Conservation (phyloP, 768 basidiomycete genomes). For the Tubosaeta sp. region DNA sequence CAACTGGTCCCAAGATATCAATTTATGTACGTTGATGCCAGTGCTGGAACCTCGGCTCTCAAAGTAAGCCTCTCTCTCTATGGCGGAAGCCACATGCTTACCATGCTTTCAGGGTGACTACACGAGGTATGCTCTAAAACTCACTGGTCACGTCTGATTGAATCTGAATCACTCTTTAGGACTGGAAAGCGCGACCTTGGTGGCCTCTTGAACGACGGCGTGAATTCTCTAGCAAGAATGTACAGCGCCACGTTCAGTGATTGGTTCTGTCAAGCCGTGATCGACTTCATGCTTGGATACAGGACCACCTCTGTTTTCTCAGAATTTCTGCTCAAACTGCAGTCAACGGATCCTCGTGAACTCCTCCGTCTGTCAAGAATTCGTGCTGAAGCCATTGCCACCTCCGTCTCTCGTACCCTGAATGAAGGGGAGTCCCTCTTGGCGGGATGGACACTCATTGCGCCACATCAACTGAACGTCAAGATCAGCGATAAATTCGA, state of each 20-base stretch:
- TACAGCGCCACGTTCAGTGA: slow-evolving; percentile 88
- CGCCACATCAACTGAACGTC: slow-evolving; percentile 71
- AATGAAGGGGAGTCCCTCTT: slow-evolving; percentile 72
- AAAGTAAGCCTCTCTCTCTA: slow-evolving; percentile 53
- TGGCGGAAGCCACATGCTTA: slow-evolving; percentile 4
- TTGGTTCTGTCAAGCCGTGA: slow-evolving; percentile 96
- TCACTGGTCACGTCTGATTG: not conserved
- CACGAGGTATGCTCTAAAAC: slow-evolving; percentile 52
- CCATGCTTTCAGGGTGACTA: slow-evolving; percentile 64
- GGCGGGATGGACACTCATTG: slow-evolving; percentile 89
- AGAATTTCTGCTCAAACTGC: slow-evolving; percentile 85
- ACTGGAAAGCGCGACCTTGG: slow-evolving; percentile 94
- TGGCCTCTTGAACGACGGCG: slow-evolving; percentile 92
- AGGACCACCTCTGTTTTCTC: slow-evolving; percentile 86
- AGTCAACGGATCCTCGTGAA: slow-evolving; percentile 89
- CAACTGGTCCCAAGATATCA: not conserved
- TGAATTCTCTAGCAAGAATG: slow-evolving; percentile 90
- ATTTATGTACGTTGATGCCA: slow-evolving; percentile 31
- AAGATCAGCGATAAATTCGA: slow-evolving; percentile 80
- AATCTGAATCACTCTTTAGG: slow-evolving; percentile 35
- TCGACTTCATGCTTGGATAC: slow-evolving; percentile 87
- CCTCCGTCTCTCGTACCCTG: slow-evolving; percentile 72
- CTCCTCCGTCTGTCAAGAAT: slow-evolving; percentile 85
- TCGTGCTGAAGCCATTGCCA: slow-evolving; percentile 89
- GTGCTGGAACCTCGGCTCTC: slow-evolving; percentile 92